Base-by-base conservation (phyloP, 495 filamentous ascomycete genomes). In the Sordaria brevicollis region DNA sequence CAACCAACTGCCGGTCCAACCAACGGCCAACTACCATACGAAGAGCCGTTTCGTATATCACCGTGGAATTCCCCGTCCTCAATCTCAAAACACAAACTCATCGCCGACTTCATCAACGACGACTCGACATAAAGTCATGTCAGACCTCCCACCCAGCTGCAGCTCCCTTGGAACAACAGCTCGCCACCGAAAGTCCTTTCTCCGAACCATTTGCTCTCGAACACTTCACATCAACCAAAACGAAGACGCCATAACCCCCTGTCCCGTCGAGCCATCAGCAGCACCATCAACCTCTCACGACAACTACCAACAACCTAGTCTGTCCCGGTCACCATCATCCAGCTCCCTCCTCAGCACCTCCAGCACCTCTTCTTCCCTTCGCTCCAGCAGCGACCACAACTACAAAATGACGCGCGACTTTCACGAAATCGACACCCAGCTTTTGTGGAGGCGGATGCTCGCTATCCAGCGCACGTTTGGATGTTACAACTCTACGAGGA, bases 381-480 rank as follows among this genome's bases (percentile, higher is more conserved):
- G 49, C 13, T 57, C 49, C 49, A 57, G 21, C 49, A 57, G 25
- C 25, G 25, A 57, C 25, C 21, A 57, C 49, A 57, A 49, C 21
- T 35, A 43, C 66, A 43, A 39, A n/a, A 10, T 43, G 35, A 35
- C 15, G 6, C 11, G 19, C n/a, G n/a, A n/a, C n/a, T n/a, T n/a
- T n/a, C n/a, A n/a, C 21, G 68, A 76, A 11, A 71, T 79, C 31
- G 79, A 81, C 69, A 74, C 78, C 29, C 76, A 75, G 65, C 76
- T 75, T 34, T 75, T 84, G 21, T 84, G 82, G 82, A 72, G 74
- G 65, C 79, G 81, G 33, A 84, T 84, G 82, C 74, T 84, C 29
- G 77, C 76, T 15, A 77, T 84, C 11, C 82, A 84, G 71, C 71
- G 71, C 39, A 77, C 70, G 25, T 83, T 80, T 35, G 79, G 81